phyloP scores from a whole-genome alignment of 2,329 filamentous ascomycete genomes.

The Xylaria arbuscula region DNA sequence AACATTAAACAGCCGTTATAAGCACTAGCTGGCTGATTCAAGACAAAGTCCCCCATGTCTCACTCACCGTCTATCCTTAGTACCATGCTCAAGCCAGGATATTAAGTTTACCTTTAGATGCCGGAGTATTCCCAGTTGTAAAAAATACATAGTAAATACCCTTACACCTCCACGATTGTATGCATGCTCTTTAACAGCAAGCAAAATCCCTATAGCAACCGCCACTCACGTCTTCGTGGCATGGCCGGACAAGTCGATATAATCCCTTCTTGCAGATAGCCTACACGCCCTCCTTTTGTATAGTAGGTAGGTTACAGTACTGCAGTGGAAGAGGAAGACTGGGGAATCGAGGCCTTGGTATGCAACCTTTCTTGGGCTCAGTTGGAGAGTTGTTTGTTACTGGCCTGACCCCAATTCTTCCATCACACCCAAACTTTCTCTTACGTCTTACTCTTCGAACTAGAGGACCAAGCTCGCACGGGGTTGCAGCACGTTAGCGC shows the following conservation, averaged over 20 bases:
- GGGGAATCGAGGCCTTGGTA: slow-evolving; percentile 32
- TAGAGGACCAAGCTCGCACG: not conserved
- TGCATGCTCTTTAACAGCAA: slow-evolving; percentile 20
- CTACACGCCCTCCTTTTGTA: not conserved
- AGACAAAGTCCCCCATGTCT: not conserved
- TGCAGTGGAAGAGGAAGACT: not conserved
- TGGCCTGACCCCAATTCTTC: slow-evolving; percentile 31
- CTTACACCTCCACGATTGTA: slow-evolving; percentile 10
- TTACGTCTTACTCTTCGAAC: slow-evolving; percentile 25
- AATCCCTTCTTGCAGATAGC: slow-evolving; percentile 23
- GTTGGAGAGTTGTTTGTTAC: slow-evolving; percentile 19
- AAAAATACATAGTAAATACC: slow-evolving; percentile 3
- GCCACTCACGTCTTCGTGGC: slow-evolving; percentile 8
- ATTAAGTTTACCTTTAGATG: slow-evolving; percentile 1
- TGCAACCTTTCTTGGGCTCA: slow-evolving; percentile 33
- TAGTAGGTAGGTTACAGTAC: not conserved
- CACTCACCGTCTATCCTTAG: slow-evolving; percentile 3
- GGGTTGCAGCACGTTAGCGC: slow-evolving; percentile 38
- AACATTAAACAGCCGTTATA: not conserved
- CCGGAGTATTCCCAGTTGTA: not conserved
- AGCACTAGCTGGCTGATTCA: not conserved
- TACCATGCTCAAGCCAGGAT: not conserved
- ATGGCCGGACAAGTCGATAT: slow-evolving; percentile 14
- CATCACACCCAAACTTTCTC: slow-evolving; percentile 25
- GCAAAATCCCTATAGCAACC: slow-evolving; percentile 31